Evolutionary conservation across 345 rosid species (phyloP), one percentile per base, ranked within the genome.

Genomic region (Psidium guajava): DNA sequence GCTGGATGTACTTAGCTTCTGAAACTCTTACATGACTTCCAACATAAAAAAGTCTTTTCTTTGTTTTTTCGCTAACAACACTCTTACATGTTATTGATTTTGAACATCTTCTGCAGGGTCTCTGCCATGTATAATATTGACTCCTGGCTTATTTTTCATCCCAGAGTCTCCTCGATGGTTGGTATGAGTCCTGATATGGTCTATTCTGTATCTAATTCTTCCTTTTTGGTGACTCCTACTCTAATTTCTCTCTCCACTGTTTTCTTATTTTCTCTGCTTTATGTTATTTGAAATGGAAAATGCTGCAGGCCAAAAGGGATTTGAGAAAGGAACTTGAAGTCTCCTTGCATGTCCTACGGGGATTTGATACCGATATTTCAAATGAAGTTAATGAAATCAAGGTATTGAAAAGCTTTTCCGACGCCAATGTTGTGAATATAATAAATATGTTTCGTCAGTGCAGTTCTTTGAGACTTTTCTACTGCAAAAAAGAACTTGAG

Each of bases 291-390:
- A 59, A 69, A 59, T 50, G 42, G 84, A 81, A 75, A 73, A 40
- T 47, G 24, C 50, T 86, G 81, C 85, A 95, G 99, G 99, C 99
- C 86, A 96, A 96, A 92, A 95, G 93, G 98, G 97, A 98, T 21
- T 92, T 92, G 88, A 92, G 90, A 47, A 95, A 95, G 83, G 99
- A 97, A 84, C 93, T 95, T 75, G 99, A 97, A 90, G 86, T 96
- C 87, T 96, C 99, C 32, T 88, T 97, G 94, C 98, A 96, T 93
- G 96, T 94, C 86, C 92, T 97, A 85, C 95, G 98, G 82, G 99
- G 99, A 32, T 97, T 96, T 88, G 98, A 94, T 59, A 92, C 98
- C 32, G 99, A 97, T 85, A 95, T 95, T 86, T 90, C 96, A 15
- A 24, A 88, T 90, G 99, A 97, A 89, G 95, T 93, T 58, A 91